Evolutionary conservation across 129 eudicot species (phyloP).

Genomic region (Dittrichia graveolens): DNA sequence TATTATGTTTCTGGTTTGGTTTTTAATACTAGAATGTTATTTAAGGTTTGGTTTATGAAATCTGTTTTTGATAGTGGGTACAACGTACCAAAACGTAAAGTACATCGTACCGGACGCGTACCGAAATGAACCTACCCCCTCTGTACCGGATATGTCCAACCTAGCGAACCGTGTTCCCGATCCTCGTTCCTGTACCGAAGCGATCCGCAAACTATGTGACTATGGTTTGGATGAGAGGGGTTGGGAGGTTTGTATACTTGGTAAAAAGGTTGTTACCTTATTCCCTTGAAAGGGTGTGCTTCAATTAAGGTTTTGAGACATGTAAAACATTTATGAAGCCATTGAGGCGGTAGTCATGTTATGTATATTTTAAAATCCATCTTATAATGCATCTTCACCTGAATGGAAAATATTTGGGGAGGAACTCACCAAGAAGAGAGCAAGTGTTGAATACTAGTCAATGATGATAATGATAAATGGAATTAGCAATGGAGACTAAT

Average conservation of each 20-base stretch:
- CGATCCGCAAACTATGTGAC: too few relatives aligned
- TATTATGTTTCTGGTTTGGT: too few relatives aligned
- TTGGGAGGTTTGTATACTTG: constrained; percentile 15
- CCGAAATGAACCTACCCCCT: too few relatives aligned
- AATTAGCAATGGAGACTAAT: too few relatives aligned
- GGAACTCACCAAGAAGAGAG: constrained; percentile 26
- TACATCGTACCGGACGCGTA: too few relatives aligned
- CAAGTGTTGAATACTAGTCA: constrained; percentile 12
- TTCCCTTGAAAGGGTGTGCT: constrained; percentile 1
- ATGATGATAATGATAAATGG: not conserved
- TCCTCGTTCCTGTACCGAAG: too few relatives aligned
- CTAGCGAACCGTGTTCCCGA: too few relatives aligned
- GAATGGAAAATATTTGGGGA: not conserved
- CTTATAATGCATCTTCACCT: not conserved
- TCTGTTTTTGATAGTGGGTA: too few relatives aligned
- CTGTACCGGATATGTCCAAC: too few relatives aligned
- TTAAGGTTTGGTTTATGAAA: too few relatives aligned
- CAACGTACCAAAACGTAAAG: too few relatives aligned
- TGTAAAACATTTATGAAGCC: not conserved
- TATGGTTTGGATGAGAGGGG: constrained; percentile 21
- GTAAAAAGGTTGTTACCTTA: constrained; percentile 17
- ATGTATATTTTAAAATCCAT: not conserved
- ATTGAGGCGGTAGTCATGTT: not conserved
- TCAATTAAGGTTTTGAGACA: constrained; percentile 6
- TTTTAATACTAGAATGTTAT: too few relatives aligned